Conservation (phyloP, 2,329 filamentous ascomycete genomes). For the Fusarium dlaminii region DNA sequence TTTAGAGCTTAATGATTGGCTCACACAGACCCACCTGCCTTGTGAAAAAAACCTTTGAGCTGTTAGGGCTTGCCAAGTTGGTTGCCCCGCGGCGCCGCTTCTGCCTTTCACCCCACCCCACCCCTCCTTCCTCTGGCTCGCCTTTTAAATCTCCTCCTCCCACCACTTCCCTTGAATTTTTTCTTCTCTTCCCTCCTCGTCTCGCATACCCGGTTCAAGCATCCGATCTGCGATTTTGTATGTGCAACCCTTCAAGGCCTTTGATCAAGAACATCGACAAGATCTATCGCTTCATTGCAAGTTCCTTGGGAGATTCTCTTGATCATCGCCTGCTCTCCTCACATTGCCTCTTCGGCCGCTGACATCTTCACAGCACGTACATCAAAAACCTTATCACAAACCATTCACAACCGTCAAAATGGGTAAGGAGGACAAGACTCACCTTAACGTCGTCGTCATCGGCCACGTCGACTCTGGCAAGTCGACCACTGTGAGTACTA, state of each 20-base stretch:
- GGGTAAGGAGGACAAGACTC: constrained; percentile 92
- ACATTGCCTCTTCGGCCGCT: constrained; percentile 14
- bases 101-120: constrained; percentile 41
- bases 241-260: constrained; percentile 31
- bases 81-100: constrained; percentile 49
- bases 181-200: constrained; percentile 53
- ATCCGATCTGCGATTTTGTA: constrained; percentile 56
- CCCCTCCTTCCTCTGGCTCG: constrained; percentile 44
- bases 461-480: constrained; percentile 99
- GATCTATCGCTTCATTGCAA: constrained; percentile 12
- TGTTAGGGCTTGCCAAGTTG: constrained; percentile 50
- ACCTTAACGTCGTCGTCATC: constrained; percentile 99
- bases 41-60: constrained; percentile 42
- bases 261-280: constrained; percentile 20
- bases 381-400: constrained; percentile 36
- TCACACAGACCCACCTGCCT: background rate
- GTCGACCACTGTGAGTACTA: constrained; percentile 87
- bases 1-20: constrained; percentile 34
- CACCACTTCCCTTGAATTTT: constrained; percentile 49
- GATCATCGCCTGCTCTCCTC: constrained; percentile 1
- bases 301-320: constrained; percentile 3
- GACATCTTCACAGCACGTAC: constrained; percentile 36
- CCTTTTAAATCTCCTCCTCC: constrained; percentile 54
- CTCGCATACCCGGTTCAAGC: constrained; percentile 58
- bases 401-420: constrained; percentile 50